These are phyloP conservation scores for Microthyrium microscopicum DNA, from an alignment of 2,329 filamentous ascomycete genomes.

Conservation along the genomic window DNA sequence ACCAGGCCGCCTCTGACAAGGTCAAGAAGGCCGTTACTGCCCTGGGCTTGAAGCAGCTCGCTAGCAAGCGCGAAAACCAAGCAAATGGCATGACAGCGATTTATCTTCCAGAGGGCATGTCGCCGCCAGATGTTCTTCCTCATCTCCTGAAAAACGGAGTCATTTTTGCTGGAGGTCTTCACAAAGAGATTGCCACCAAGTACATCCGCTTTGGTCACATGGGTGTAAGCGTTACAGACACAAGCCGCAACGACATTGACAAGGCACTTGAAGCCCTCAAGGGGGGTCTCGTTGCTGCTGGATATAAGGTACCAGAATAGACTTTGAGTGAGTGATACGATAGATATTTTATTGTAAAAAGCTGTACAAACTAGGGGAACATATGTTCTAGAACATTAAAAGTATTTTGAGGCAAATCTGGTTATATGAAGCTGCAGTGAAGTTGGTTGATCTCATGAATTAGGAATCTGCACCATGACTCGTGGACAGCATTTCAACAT, in stretches of 20 bases:
- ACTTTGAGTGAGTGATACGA: neutral
- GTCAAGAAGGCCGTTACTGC: slow-evolving; percentile 71
- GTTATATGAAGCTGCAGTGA: no score
- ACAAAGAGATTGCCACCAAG: slow-evolving; percentile 85
- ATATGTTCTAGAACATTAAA: no score
- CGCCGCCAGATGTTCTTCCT: slow-evolving; percentile 68
- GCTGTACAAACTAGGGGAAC: no score
- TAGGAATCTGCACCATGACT: no score
- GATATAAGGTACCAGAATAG: slow-evolving; percentile 31
- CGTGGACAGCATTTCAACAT: no score
- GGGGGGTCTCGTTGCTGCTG: slow-evolving; percentile 57
- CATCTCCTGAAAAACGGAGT: slow-evolving; percentile 74
- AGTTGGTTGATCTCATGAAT: no score
- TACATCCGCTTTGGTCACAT: slow-evolving; percentile 97
- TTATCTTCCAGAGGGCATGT: slow-evolving; percentile 73
- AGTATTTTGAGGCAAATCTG: no score
- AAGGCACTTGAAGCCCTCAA: slow-evolving; percentile 66
- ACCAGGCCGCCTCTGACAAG: slow-evolving; percentile 63
- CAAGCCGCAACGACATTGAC: slow-evolving; percentile 64
- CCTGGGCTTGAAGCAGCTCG: slow-evolving; percentile 75
- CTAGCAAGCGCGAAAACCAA: slow-evolving; percentile 72
- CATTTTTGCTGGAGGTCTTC: slow-evolving; percentile 85
- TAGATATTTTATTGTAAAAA: no score
- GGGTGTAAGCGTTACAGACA: slow-evolving; percentile 82
- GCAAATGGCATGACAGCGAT: slow-evolving; percentile 97